Conservation (phyloP, 805 yeast species). For the Wickerhamiella spandovensis region DNA sequence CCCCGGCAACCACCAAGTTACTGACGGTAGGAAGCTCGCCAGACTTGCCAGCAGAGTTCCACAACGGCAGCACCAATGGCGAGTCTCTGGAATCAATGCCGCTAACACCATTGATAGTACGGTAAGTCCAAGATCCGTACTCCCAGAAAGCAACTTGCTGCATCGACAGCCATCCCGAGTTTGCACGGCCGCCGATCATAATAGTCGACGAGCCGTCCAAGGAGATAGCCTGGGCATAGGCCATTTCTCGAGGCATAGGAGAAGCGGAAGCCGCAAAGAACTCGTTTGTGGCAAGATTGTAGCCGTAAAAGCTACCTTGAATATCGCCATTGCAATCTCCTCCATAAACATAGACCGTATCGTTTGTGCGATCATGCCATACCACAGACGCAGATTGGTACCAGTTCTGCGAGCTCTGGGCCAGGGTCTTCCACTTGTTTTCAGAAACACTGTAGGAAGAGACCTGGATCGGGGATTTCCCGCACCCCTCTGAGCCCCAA, state of each 20-base stretch:
- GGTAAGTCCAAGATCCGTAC: conserved; percentile 54
- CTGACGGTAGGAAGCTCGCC: conserved; percentile 6
- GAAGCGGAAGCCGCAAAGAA: conserved; percentile 10
- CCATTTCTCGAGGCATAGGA: conserved; percentile 19
- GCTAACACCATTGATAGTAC: conserved; percentile 21
- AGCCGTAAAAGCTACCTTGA: conserved; percentile 15
- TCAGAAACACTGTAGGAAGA: conserved; percentile 12
- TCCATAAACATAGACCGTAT: conserved; percentile 21
- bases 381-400: conserved; percentile 15
- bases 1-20: conserved; percentile 48
- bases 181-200: conserved; percentile 53
- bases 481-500: conserved; percentile 18
- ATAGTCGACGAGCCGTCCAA: conserved; percentile 11
- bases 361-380: conserved; percentile 17
- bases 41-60: conserved; percentile 18
- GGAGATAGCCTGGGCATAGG: conserved; percentile 13
- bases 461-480: conserved; percentile 15
- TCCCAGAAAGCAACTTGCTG: conserved; percentile 65
- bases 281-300: conserved; percentile 9
- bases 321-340: conserved; percentile 19
- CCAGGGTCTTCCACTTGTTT: conserved; percentile 16
- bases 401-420: conserved; percentile 16
- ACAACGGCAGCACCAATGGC: conserved; percentile 44
- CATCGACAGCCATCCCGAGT: conserved; percentile 57
- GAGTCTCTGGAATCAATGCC: conserved; percentile 39